A percentile compares a stretch with the other conserved stretches of the same genome.
Conservation (phyloP, 768 basidiomycete genomes). For the Leccinum disarticulatum region DNA sequence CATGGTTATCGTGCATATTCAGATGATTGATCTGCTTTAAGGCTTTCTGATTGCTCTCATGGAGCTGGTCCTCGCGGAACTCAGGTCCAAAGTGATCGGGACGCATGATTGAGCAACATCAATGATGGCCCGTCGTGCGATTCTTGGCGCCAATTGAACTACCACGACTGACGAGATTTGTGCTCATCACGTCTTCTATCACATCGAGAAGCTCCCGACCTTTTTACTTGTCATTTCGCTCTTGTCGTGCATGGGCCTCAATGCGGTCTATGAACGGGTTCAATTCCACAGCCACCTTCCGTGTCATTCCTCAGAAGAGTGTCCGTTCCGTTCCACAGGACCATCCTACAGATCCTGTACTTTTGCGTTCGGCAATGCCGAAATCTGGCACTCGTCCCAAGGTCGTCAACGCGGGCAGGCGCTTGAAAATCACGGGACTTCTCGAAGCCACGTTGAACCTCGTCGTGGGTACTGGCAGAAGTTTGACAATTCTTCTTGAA, state of each 20-base stretch:
- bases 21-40: constrained; percentile 30
- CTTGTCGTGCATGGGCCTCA: constrained; percentile 59
- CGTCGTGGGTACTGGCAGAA: constrained; percentile 67
- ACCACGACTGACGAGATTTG: constrained; percentile 42
- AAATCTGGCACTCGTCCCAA: constrained; percentile 48
- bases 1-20: background rate
- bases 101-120: too few relatives aligned
- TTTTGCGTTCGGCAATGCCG: constrained; percentile 70
- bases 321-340: constrained; percentile 75
- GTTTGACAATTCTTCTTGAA: constrained; percentile 76
- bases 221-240: constrained; percentile 73
- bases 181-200: constrained; percentile 70
- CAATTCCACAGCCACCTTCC: constrained; percentile 66
- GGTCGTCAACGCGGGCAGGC: constrained; percentile 56
- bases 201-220: constrained; percentile 67
- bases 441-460: constrained; percentile 65
- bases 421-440: constrained; percentile 55
- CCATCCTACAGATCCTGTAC: constrained; percentile 77
- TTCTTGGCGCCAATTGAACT: too few relatives aligned
- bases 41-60: constrained; percentile 75
- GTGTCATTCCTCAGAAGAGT: constrained; percentile 67
- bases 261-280: constrained; percentile 70
- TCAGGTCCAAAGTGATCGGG: too few relatives aligned
- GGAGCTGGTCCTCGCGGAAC: constrained; percentile 72
- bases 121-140: too few relatives aligned